Evolutionary conservation across 2,329 filamentous ascomycete species (phyloP), one percentile per base, ranked within the genome.

Genomic region (Xylariaceae sp.): DNA sequence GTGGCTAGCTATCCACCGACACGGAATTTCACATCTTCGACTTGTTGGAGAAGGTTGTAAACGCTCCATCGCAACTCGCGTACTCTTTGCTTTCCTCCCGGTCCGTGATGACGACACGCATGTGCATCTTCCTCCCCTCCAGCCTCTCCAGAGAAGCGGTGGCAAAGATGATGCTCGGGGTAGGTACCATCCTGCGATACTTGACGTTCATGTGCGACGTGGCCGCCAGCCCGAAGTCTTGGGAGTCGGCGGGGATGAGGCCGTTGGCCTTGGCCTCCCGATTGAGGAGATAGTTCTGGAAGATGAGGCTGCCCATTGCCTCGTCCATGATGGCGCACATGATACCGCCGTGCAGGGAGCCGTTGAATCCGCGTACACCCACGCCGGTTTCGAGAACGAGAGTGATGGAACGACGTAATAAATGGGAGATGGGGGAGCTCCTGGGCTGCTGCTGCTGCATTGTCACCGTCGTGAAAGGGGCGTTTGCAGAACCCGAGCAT

Each of bases 311-410:
- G 16, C 52, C 53, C 55, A 59, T 58, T 24, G 50, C 50, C 38
- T 60, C 56, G 44, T 59, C 57, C 12, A 59, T 47, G 7, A 55
- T 7, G 7, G 47, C 34, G 6, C 43, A 28, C 9, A 51, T 38
- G 2, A 59, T 36, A 4, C 55, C 57, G 21, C 55, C 56, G 35
- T 59, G 54, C 2, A 44, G 38, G 5, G 48, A 37, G 17, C 47
- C 53, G 32, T 50, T 53, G 40, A 54, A 57, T 5, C 56, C 54
- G 12, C 50, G 50, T 21, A 55, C 30, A 2, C 50, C 55, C 1
- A 36, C 36, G 3, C 32, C 38, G 3, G 59, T 40, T 13, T 57
- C 55, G n/a, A 46, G 43, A 11, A 56, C 33, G 2, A 59, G 34
- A 1, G 50, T 47, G 2, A 36, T 31, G 0, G 48, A n/a, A 51